Base-by-base conservation (phyloP, 352 stramenopile genomes). In the Phytophthora lateralis region DNA sequence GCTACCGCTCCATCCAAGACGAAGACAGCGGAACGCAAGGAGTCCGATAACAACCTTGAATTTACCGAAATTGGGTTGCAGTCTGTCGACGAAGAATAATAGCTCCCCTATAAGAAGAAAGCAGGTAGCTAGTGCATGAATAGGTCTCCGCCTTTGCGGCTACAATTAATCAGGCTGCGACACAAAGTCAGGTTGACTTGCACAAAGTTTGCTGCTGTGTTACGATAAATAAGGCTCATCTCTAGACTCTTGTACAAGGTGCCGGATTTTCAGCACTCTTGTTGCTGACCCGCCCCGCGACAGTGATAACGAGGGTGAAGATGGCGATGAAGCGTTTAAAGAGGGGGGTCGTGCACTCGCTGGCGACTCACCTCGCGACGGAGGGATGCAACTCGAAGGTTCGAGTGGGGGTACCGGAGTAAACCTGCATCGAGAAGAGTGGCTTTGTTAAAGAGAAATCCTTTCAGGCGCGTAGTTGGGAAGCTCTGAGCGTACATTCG, bases 141-240 rank as follows among this genome's bases (percentile, higher is more conserved):
- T 8, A 30, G 26, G 6, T 30, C 26, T 38, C 32, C 32, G 32
- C 34, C 17, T 41, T 17, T 17, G 9, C n/a, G 9, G 35, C 15
- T 42, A 42, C n/a, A 9, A 21, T 20, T 42, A 42, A 41, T 41
- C 34, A 17, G 14, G 5, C 14, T n/a, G 34, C 11, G 11, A 42
- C 35, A 42, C n/a, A 42, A 18, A 24, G n/a, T 17, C 17, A 45
- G 17, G 39, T 45, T 45, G 17, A 24, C 39, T 52, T 37, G 45
- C 6, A 21, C 24, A 49, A 49, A 49, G 24, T 35, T 24, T 45
- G 21, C 38, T 21, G 34, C 15, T 47, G 8, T 44, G 12, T 77
- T 80, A 89, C 10, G 70, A 83, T 71, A 89, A 76, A 68, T 86
- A 94, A 21, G 72, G 76, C 49, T 91, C 79, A 59, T 94, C 85